Conservation (phyloP, 306 rosid genomes). For the Adenanthera pavonina region DNA sequence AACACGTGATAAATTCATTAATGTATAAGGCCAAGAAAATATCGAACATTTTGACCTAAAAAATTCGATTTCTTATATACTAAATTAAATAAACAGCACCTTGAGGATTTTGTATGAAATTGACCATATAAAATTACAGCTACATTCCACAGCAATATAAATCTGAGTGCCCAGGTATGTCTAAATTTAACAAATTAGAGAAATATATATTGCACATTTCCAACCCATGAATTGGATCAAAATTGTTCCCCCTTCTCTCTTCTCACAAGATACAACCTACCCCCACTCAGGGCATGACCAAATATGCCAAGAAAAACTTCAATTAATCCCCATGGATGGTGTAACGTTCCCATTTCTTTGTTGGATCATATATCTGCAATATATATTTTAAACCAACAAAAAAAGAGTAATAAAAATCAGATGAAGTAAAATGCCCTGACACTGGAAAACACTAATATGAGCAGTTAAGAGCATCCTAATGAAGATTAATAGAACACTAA, state of each 20-base stretch:
- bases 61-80: too few relatives aligned
- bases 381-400: background rate
- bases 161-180: background rate
- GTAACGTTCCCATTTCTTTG: slow-evolving; percentile 75
- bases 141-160: background rate
- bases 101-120: background rate
- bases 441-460: slow-evolving; percentile 11
- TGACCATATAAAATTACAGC: background rate
- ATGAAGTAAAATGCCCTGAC: background rate
- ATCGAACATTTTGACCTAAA: too few relatives aligned
- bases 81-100: too few relatives aligned
- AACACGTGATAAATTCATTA: too few relatives aligned
- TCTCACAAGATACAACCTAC: background rate
- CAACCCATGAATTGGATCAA: slow-evolving; percentile 5
- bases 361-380: slow-evolving; percentile 65
- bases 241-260: background rate
- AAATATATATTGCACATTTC: slow-evolving; percentile 19
- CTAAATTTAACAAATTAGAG: slow-evolving; percentile 1
- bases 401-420: background rate
- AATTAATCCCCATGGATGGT: slow-evolving; percentile 76
- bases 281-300: background rate
- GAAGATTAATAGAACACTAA: background rate
- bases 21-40: too few relatives aligned
- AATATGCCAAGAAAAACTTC: slow-evolving; percentile 6
- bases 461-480: slow-evolving; percentile 17